These are phyloP conservation scores for Vigna unguiculata DNA, from an alignment of 306 rosid species.

Conservation along the genomic window DNA sequence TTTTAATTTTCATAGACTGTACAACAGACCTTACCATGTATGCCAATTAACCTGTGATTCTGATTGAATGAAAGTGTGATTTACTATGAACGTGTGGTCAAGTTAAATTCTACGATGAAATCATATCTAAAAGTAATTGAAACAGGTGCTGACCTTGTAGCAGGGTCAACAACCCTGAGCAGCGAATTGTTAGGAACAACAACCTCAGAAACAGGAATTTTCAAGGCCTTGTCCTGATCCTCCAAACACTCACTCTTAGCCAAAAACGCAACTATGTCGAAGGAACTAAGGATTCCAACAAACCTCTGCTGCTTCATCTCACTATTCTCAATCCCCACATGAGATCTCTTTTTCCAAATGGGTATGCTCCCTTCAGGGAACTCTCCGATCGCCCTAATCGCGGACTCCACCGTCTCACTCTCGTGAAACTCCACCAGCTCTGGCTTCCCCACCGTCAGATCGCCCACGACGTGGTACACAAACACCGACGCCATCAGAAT, in stretches of 20 bases:
- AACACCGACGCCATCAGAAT: conserved; percentile 90
- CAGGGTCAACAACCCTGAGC: conserved; percentile 93
- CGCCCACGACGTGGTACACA: conserved; percentile 91
- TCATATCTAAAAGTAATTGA: neutral
- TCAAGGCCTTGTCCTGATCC: conserved; percentile 87
- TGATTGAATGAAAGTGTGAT: neutral
- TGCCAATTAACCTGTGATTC: neutral
- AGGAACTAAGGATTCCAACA: conserved; percentile 87
- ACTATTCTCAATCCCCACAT: conserved; percentile 64
- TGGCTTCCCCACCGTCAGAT: conserved; percentile 98
- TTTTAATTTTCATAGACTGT: neutral
- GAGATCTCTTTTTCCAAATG: conserved; percentile 80
- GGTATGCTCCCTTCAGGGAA: conserved; percentile 87
- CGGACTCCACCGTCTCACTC: conserved; percentile 82
- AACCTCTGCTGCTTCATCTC: conserved; percentile 92
- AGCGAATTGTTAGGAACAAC: conserved; percentile 63
- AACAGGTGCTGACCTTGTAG: conserved; percentile 49
- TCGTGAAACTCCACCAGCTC: conserved; percentile 89
- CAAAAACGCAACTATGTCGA: conserved; percentile 89
- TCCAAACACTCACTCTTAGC: conserved; percentile 69
- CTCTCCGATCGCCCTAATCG: conserved; percentile 81
- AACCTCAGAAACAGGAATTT: conserved; percentile 75
- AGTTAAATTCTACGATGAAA: neutral
- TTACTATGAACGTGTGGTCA: neutral
- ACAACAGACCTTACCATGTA: neutral